A percentile compares a stretch with the other conserved stretches of the same genome.
These are phyloP conservation scores for Lentinula aciculospora DNA, from an alignment of 768 basidiomycete species.

Conservation along the genomic window DNA sequence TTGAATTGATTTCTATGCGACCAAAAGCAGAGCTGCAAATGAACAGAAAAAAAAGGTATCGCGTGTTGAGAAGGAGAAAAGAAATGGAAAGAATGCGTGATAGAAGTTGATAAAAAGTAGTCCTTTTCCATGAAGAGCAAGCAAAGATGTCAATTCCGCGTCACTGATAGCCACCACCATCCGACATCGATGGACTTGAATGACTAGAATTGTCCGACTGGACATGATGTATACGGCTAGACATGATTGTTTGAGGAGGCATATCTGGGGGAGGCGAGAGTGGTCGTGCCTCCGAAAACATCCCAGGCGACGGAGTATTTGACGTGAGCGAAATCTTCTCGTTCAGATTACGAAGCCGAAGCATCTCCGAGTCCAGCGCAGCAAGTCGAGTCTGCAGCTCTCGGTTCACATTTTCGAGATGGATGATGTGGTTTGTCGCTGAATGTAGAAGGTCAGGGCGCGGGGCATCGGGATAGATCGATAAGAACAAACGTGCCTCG, in stretches of 20 bases:
- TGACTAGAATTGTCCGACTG: constrained; percentile 58
- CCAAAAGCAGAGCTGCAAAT: constrained; percentile 4
- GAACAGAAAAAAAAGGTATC: neutral
- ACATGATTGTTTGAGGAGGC: constrained; percentile 36
- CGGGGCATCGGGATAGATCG: neutral
- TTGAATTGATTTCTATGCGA: constrained; percentile 1
- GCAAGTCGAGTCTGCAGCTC: constrained; percentile 65
- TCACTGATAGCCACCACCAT: constrained; percentile 25
- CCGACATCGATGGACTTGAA: constrained; percentile 35
- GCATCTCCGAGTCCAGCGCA: constrained; percentile 62
- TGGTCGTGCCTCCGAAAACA: constrained; percentile 41
- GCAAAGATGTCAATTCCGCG: neutral
- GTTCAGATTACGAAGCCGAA: constrained; percentile 67
- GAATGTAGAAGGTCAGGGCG: constrained; percentile 10
- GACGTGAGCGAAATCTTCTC: constrained; percentile 73
- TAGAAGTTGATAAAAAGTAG: neutral
- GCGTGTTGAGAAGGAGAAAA: neutral
- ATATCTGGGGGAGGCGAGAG: constrained; percentile 63
- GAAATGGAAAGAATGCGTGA: neutral
- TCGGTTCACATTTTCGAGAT: constrained; percentile 67
- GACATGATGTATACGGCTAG: constrained; percentile 44
- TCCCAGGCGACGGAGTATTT: constrained; percentile 48
- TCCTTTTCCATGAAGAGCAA: neutral
- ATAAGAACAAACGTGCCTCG: constrained; percentile 51
- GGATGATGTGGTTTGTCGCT: constrained; percentile 79